These are phyloP conservation scores for Talaromyces sp. DNA, from an alignment of 2,329 filamentous ascomycete genomes.

Conservation along the genomic window DNA sequence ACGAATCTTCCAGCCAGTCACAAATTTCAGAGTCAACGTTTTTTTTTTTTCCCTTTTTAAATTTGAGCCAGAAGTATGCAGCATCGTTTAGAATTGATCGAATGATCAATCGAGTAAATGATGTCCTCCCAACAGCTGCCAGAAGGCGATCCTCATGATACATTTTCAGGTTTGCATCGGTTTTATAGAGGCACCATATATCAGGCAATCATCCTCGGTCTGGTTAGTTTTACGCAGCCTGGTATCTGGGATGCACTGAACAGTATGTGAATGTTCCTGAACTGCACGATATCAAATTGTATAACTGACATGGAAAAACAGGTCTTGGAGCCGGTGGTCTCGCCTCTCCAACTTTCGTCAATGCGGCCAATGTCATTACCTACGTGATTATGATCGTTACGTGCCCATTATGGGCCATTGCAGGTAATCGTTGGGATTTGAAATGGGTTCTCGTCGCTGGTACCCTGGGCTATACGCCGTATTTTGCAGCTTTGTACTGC, in stretches of 20 bases:
- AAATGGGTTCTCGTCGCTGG: neutral
- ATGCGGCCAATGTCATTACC: conserved; percentile 43
- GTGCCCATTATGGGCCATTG: conserved; percentile 39
- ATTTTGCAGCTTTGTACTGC: neutral
- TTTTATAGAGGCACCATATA: conserved; percentile 40
- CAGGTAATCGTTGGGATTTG: neutral
- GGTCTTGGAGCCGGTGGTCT: conserved; percentile 33
- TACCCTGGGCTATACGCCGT: neutral
- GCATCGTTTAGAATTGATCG: neutral
- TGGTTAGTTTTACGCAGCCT: conserved; percentile 47
- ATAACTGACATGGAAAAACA: conserved; percentile 34
- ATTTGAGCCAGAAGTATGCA: neutral
- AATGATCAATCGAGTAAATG: neutral
- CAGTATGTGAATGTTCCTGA: neutral
- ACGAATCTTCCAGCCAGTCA: neutral
- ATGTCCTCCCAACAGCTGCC: neutral
- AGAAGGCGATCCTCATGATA: neutral
- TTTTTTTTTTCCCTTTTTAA: too few species aligned
- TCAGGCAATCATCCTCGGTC: conserved; percentile 47
- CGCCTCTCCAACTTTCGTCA: conserved; percentile 33
- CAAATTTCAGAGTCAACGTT: neutral
- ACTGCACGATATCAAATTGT: neutral
- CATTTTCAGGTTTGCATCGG: neutral
- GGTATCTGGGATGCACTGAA: conserved; percentile 43
- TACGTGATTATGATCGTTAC: conserved; percentile 49